phyloP scores from a whole-genome alignment of 1,139 yeast species.

The Saccharomyces hybrid region DNA sequence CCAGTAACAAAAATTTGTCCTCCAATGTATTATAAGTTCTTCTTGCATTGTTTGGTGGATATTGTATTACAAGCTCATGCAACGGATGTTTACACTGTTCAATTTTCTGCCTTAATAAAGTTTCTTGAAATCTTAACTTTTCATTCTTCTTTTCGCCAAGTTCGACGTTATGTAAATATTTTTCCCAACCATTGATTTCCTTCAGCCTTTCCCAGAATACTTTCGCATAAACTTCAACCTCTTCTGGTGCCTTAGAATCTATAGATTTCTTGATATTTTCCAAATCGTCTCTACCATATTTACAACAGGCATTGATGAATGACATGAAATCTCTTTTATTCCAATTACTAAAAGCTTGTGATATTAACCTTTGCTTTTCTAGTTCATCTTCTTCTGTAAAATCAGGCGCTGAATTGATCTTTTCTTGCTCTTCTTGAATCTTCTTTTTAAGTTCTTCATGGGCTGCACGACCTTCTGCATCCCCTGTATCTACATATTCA shows the following conservation, averaged over 20 bases:
- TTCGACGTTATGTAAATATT: slow-evolving; percentile 78
- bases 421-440: slow-evolving; percentile 49
- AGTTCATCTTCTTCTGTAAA: slow-evolving; percentile 67
- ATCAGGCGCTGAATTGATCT: slow-evolving; percentile 62
- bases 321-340: slow-evolving; percentile 81
- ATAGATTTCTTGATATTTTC: slow-evolving; percentile 55
- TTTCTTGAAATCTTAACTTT: slow-evolving; percentile 57
- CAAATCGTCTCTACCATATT: slow-evolving; percentile 60
- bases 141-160: slow-evolving; percentile 76
- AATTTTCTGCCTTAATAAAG: slow-evolving; percentile 56
- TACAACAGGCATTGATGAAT: slow-evolving; percentile 74
- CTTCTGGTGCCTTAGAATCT: slow-evolving; percentile 62
- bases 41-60: slow-evolving; percentile 90
- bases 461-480: slow-evolving; percentile 27
- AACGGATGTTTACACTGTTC: slow-evolving; percentile 59
- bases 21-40: slow-evolving; percentile 77
- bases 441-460: slow-evolving; percentile 28
- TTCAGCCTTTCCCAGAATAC: slow-evolving; percentile 69
- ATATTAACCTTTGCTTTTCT: slow-evolving; percentile 52
- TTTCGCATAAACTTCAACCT: slow-evolving; percentile 58
- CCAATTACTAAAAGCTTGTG: slow-evolving; percentile 72
- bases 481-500: slow-evolving; percentile 23
- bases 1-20: slow-evolving; percentile 70
- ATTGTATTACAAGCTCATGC: slow-evolving; percentile 64
- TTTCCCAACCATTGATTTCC: slow-evolving; percentile 78